Evolutionary conservation across 163 green algal genomes (phyloP).

Genomic region (Trebouxia gelatinosa): DNA sequence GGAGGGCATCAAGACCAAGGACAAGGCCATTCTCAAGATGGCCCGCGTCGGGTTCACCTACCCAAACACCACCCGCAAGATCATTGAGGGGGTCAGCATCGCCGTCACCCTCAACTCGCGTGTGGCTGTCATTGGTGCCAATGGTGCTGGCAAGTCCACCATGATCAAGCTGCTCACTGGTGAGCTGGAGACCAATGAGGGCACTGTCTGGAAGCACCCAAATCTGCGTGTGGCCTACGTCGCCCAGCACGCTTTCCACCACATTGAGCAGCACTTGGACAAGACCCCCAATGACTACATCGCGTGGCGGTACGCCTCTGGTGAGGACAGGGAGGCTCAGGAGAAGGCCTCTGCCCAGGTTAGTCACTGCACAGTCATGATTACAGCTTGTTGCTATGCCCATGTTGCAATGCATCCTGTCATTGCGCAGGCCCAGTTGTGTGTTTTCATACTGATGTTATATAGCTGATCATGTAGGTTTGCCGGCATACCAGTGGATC

Average conservation of each 20-base stretch:
- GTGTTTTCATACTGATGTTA: too few species aligned
- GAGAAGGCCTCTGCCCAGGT: constrained; percentile 62
- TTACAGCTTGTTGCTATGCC: too few species aligned
- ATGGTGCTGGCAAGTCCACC: constrained; percentile 96
- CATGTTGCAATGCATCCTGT: too few species aligned
- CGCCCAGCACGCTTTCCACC: constrained; percentile 91
- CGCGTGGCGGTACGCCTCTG: constrained; percentile 84
- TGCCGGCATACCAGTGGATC: too few species aligned
- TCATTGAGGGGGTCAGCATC: constrained; percentile 74
- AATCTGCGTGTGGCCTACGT: constrained; percentile 79
- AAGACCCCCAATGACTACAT: constrained; percentile 89
- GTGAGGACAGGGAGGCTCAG: constrained; percentile 87
- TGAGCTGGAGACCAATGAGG: constrained; percentile 75
- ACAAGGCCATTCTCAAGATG: constrained; percentile 87
- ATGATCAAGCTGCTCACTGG: constrained; percentile 92
- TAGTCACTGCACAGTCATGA: too few species aligned
- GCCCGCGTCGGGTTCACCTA: constrained; percentile 65
- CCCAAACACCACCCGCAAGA: constrained; percentile 49
- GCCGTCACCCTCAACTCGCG: constrained; percentile 73
- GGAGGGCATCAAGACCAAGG: constrained; percentile 89
- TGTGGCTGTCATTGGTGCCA: constrained; percentile 84
- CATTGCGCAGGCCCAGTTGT: too few species aligned
- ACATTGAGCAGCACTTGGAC: constrained; percentile 91
- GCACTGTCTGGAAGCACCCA: constrained; percentile 72
- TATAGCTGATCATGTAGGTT: too few species aligned